These are phyloP conservation scores for Coemansia sp. DNA, from an alignment of 192 early-diverging fungal genomes.

Conservation along the genomic window DNA sequence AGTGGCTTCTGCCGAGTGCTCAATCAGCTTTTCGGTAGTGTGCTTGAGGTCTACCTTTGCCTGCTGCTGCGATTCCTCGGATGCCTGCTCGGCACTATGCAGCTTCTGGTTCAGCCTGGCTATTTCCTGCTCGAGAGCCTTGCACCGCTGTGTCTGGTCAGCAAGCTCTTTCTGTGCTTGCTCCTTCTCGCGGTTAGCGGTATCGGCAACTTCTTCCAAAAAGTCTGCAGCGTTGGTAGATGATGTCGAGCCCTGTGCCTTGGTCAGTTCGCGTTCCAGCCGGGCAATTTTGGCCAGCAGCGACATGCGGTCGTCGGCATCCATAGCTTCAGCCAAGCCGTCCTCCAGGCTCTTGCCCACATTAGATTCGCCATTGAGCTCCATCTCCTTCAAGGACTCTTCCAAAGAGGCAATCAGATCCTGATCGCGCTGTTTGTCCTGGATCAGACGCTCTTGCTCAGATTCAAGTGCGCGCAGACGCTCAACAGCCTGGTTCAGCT, in stretches of 20 bases:
- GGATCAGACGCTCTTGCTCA: conserved; percentile 63
- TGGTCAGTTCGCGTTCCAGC: conserved; percentile 63
- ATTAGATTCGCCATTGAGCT: conserved; percentile 57
- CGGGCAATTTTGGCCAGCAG: conserved; percentile 57
- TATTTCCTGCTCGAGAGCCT: conserved; percentile 47
- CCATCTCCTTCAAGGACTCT: conserved; percentile 77
- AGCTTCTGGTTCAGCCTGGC: conserved; percentile 25
- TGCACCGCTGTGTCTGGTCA: conserved; percentile 31
- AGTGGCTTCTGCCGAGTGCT: conserved; percentile 19
- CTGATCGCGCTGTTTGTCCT: conserved; percentile 62
- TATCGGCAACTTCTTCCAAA: conserved; percentile 42
- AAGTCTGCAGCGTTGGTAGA: conserved; percentile 20
- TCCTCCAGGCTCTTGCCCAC: conserved; percentile 26
- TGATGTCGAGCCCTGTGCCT: conserved; percentile 19
- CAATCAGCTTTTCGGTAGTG: conserved; percentile 18
- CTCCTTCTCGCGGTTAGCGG: conserved; percentile 48
- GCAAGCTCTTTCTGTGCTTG: conserved; percentile 37
- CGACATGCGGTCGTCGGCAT: conserved; percentile 32
- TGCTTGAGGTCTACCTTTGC: conserved; percentile 26
- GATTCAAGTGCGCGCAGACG: conserved; percentile 60
- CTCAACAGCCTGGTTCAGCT: conserved; percentile 71
- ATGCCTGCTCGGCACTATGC: conserved; percentile 10
- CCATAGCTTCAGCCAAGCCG: conserved; percentile 34
- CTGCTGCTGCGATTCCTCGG: conserved; percentile 11
- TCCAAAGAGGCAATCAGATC: conserved; percentile 79